phyloP scores from a whole-genome alignment of 2,329 filamentous ascomycete genomes.

The Epichloe festucae region DNA sequence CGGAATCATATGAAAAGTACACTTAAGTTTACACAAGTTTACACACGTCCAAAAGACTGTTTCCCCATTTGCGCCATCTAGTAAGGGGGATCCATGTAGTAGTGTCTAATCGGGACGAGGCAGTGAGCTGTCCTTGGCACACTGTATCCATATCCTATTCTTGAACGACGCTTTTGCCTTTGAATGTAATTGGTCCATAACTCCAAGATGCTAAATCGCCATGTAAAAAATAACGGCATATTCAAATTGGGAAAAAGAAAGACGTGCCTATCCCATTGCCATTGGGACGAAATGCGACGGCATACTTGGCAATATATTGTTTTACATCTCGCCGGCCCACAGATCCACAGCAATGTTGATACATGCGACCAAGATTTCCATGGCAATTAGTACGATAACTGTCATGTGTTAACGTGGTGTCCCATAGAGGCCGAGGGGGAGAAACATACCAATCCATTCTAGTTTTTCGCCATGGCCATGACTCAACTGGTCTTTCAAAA shows the following conservation, averaged over 20 bases:
- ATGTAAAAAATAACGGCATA: background rate
- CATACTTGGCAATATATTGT: background rate
- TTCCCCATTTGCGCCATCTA: too few species aligned
- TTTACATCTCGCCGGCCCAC: slow-evolving; percentile 39
- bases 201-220: background rate
- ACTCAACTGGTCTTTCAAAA: slow-evolving; percentile 89
- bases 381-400: slow-evolving; percentile 93
- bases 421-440: background rate
- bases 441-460: slow-evolving; percentile 69
- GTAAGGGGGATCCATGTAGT: too few species aligned
- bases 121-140: too few species aligned
- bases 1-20: too few species aligned
- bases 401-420: slow-evolving; percentile 7
- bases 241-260: background rate
- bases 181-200: background rate
- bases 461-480: slow-evolving; percentile 84
- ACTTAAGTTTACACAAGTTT: too few species aligned
- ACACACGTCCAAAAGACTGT: too few species aligned
- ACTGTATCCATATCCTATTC: too few species aligned
- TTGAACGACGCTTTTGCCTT: too few species aligned
- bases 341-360: slow-evolving; percentile 94
- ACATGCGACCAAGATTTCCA: slow-evolving; percentile 82
- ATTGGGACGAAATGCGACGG: background rate
- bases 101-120: too few species aligned
- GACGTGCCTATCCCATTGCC: too few species aligned